Evolutionary conservation across 2,329 filamentous ascomycete species (phyloP), one percentile per base, ranked within the genome.

Genomic region (Epichloe gansuensis): DNA sequence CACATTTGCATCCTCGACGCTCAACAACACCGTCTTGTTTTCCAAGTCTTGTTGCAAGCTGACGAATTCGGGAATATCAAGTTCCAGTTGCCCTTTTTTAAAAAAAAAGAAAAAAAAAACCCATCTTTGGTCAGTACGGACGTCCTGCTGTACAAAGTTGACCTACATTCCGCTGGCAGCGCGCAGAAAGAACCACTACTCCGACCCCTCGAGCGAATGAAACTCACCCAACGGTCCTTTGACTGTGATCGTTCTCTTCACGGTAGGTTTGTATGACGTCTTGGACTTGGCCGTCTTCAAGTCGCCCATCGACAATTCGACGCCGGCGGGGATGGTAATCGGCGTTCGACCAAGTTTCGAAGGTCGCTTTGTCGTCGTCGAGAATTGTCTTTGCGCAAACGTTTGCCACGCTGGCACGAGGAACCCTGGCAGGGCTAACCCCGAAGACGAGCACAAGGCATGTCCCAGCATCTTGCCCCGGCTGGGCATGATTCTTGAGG

Each of bases 311-410:
- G 80, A 72, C 42, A 98, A 75, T 49, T 85, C 85, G 53, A 98
- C 93, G 56, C 88, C 87, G 0, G 87, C 84, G 1, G 91, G 91
- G 35, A 95, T 76, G 51, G 87, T 83, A 50, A 95, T 78, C 25
- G 87, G 80, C 54, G 86, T 86, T 60, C 82, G 78, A 60, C 93
- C 93, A 56, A 98, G 85, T 75, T 96, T 93, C 44, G 91, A 96
- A 53, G 75, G 71, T 59, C 76, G 75, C 64, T 71, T 69, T 50
- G 80, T 65, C 43, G 87, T 85, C 42, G 81, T 83, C 52, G 87
- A 90, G 74, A 96, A 96, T 15, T 53, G 66, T 39, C 68, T 62
- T 52, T 70, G 56, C 58, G 67, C 51, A 58, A 49, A 50, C 46
- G 47, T 57, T 63, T 80, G 80, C 69, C 89, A 83, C 47, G 84